These are phyloP conservation scores for Pleodorina starrii DNA, from an alignment of 139 green algal genomes.

Conservation along the genomic window DNA sequence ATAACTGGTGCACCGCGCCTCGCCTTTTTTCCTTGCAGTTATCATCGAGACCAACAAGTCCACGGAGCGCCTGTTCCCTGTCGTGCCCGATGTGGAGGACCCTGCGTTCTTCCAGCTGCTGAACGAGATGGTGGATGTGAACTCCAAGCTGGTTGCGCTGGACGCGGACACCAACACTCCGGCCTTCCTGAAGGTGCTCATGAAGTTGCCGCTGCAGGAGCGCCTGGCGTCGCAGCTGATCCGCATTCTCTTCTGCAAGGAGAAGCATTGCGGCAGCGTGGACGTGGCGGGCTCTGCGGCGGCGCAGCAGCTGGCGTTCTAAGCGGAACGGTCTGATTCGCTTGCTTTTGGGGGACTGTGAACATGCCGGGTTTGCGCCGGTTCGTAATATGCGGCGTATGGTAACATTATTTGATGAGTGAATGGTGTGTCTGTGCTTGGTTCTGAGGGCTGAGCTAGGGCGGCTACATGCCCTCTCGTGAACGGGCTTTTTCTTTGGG, in stretches of 20 bases:
- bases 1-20: too few species aligned
- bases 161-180: neutral
- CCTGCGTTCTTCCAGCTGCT: conserved; percentile 35
- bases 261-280: conserved; percentile 32
- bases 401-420: too few species aligned
- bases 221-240: conserved; percentile 31
- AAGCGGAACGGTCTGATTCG: too few species aligned
- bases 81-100: conserved; percentile 88
- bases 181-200: conserved; percentile 76
- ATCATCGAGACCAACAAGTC: conserved; percentile 99
- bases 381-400: too few species aligned
- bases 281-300: conserved; percentile 27
- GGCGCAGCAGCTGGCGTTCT: neutral
- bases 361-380: too few species aligned
- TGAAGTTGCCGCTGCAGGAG: conserved; percentile 74
- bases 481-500: too few species aligned
- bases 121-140: conserved; percentile 36
- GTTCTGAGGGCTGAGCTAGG: too few species aligned
- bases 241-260: conserved; percentile 40
- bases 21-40: conserved; percentile 65
- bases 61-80: conserved; percentile 95
- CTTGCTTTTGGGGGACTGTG: too few species aligned
- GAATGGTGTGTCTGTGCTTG: too few species aligned
- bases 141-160: conserved; percentile 3
- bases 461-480: too few species aligned